Evolutionary conservation across 768 basidiomycete species (phyloP).

Genomic region (Termitomyces sp.): DNA sequence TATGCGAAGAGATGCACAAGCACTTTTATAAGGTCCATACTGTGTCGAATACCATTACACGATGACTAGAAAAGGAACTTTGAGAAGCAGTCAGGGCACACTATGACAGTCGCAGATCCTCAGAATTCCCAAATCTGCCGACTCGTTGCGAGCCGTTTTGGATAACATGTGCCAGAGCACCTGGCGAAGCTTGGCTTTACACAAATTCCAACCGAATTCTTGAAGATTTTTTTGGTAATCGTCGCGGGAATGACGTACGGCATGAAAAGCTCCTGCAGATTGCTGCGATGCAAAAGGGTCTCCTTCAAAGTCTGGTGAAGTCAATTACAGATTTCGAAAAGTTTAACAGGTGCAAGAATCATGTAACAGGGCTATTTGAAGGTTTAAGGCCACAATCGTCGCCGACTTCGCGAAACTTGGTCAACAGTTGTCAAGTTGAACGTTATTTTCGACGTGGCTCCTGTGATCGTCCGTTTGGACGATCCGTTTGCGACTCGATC

Average conservation of each 20-base stretch:
- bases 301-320: neutral
- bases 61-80: conserved; percentile 10
- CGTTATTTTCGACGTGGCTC: too few species aligned
- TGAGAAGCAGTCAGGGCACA: conserved; percentile 3
- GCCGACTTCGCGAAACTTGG: too few species aligned
- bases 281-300: neutral
- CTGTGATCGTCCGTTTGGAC: too few species aligned
- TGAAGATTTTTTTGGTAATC: neutral
- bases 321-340: neutral
- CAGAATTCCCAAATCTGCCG: neutral
- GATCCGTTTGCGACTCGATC: neutral
- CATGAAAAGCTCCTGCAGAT: neutral
- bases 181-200: neutral
- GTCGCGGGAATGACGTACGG: neutral
- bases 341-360: neutral
- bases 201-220: too few species aligned
- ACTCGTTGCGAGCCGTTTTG: neutral
- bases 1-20: too few species aligned
- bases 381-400: too few species aligned
- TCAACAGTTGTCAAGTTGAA: too few species aligned
- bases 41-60: neutral
- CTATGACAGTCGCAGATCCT: conserved; percentile 2
- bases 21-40: conserved; percentile 2
- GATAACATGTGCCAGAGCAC: neutral
- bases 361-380: neutral